Conservation (phyloP, 2,329 filamentous ascomycete species). For the Apiospora hydei region DNA sequence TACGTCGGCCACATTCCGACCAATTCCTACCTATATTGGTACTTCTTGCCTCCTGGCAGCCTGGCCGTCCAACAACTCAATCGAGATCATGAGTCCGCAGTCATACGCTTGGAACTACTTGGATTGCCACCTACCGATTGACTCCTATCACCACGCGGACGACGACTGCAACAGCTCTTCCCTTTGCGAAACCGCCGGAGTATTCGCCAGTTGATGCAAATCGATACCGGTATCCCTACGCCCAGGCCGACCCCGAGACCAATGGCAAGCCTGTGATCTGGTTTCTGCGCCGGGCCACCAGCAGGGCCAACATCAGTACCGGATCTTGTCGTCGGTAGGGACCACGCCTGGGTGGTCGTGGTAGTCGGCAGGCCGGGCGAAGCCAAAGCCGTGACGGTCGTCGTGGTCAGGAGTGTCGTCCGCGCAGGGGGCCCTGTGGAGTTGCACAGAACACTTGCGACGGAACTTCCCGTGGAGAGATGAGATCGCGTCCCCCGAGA, state of each 20-base stretch:
- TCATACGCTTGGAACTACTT: not conserved
- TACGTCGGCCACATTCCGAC: not conserved
- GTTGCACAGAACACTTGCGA: not conserved
- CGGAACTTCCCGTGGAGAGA: constrained; percentile 8
- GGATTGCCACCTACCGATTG: not conserved
- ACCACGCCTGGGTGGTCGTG: not conserved
- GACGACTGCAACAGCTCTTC: too few relatives aligned
- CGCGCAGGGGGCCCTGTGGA: not conserved
- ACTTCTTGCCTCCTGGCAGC: not conserved
- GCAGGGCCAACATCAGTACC: not conserved
- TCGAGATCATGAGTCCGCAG: not conserved
- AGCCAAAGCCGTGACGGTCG: not conserved
- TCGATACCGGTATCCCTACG: not conserved
- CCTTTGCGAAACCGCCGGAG: not conserved
- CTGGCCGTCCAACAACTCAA: not conserved
- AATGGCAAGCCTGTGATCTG: not conserved
- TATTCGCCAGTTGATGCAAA: constrained; percentile 7
- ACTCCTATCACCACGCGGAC: not conserved
- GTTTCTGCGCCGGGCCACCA: not conserved
- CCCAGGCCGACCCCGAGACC: not conserved
- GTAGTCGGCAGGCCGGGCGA: not conserved
- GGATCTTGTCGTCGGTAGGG: not conserved
- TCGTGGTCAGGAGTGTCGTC: not conserved
- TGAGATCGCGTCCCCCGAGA: not conserved
- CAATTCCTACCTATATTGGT: not conserved